Conservation (phyloP, 805 yeast species). For the Kluyveromyces aestuarii region DNA sequence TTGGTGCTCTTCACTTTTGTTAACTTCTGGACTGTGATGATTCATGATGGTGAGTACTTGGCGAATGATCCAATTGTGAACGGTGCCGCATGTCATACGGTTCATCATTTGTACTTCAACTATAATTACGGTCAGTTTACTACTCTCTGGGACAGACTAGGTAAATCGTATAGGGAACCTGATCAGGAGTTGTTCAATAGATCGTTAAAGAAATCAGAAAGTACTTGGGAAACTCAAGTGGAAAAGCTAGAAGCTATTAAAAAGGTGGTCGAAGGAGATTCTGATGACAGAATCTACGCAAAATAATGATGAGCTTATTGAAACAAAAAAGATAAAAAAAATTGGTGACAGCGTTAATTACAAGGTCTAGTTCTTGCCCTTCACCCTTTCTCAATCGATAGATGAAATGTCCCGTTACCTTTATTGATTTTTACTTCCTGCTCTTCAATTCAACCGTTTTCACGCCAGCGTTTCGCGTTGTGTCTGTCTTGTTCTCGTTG, state of each 20-base stretch:
- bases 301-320: conserved; percentile 32
- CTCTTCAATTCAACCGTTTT: too few relatives aligned
- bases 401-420: too few relatives aligned
- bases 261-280: conserved; percentile 67
- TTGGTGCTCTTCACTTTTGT: conserved; percentile 79
- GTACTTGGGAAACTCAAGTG: conserved; percentile 64
- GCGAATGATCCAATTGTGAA: conserved; percentile 89
- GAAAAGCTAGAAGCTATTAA: conserved; percentile 72
- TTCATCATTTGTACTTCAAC: conserved; percentile 94
- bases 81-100: conserved; percentile 98
- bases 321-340: conserved; percentile 15
- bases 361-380: too few relatives aligned
- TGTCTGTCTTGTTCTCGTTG: too few relatives aligned
- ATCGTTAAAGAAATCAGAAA: conserved; percentile 43
- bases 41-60: conserved; percentile 94
- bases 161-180: conserved; percentile 88
- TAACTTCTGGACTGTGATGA: conserved; percentile 97
- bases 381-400: too few relatives aligned
- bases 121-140: conserved; percentile 98
- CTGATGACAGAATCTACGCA: conserved; percentile 63
- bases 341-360: neutral
- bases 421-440: too few relatives aligned
- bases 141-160: conserved; percentile 95
- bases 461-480: too few relatives aligned
- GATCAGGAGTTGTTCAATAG: conserved; percentile 77